These are phyloP conservation scores for Psidium friedrichsthalianum DNA, from an alignment of 345 rosid genomes.

Conservation along the genomic window DNA sequence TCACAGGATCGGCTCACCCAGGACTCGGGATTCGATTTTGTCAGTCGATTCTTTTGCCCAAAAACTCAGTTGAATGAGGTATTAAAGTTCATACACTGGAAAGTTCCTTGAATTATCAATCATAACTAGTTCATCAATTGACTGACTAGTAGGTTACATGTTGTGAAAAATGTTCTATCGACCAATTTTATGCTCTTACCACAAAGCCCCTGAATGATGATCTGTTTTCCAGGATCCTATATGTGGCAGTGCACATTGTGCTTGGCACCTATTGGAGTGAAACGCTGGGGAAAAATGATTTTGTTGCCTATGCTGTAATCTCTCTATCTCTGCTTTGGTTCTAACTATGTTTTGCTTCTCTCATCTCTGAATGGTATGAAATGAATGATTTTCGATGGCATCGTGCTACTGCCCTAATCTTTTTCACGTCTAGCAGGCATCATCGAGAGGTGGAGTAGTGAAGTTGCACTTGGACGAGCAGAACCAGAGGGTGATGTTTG, in stretches of 20 bases:
- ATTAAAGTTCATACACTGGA: background rate
- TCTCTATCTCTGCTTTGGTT: too few species aligned
- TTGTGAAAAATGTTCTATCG: too few species aligned
- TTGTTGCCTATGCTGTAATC: constrained; percentile 49
- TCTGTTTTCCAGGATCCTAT: constrained; percentile 56
- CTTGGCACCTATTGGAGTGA: constrained; percentile 54
- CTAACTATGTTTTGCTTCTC: background rate
- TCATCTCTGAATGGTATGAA: background rate
- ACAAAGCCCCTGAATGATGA: background rate
- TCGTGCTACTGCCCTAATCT: background rate
- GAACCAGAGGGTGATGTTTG: constrained; percentile 44
- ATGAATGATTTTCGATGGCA: too few species aligned
- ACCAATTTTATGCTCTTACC: too few species aligned
- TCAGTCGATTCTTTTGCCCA: constrained; percentile 61
- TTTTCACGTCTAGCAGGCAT: constrained; percentile 27
- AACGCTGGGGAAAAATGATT: constrained; percentile 39
- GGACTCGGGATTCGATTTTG: constrained; percentile 54
- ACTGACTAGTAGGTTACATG: background rate
- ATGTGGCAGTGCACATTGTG: constrained; percentile 74
- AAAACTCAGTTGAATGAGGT: constrained; percentile 62
- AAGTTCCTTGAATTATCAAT: background rate
- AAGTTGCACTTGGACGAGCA: constrained; percentile 37
- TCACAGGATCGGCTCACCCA: constrained; percentile 40
- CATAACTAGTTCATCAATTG: background rate
- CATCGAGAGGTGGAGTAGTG: constrained; percentile 51